Percentiles rank a stretch among this genome's conserved stretches.
Conservation (phyloP, 2,329 filamentous ascomycete genomes). For the Endoconidiophora laricicola region DNA sequence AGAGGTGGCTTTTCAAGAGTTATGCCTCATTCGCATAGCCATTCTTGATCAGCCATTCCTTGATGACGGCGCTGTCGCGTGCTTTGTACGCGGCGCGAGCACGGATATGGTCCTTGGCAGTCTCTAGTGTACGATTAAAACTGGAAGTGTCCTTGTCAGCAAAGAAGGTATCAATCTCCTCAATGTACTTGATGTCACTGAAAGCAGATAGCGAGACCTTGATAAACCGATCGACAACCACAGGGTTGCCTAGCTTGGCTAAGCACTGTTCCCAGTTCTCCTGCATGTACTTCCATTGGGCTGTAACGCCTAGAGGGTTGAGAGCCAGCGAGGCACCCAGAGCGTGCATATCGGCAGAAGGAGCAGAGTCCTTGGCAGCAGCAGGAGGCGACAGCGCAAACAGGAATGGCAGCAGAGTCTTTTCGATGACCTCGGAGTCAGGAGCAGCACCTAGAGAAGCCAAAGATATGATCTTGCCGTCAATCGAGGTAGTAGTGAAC, state of each 20-base stretch:
- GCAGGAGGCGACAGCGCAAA: slow-evolving; percentile 45
- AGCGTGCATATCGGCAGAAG: slow-evolving; percentile 74
- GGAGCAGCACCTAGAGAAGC: slow-evolving; percentile 59
- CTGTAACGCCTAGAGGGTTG: slow-evolving; percentile 55
- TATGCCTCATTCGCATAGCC: slow-evolving; percentile 23
- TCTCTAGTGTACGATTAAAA: slow-evolving; percentile 72
- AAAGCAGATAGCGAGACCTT: slow-evolving; percentile 65
- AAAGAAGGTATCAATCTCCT: slow-evolving; percentile 77
- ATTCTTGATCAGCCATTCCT: slow-evolving; percentile 58
- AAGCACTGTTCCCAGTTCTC: slow-evolving; percentile 63
- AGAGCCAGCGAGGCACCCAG: slow-evolving; percentile 55
- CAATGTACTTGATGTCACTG: slow-evolving; percentile 47
- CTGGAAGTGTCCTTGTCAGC: slow-evolving; percentile 66
- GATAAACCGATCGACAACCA: slow-evolving; percentile 80
- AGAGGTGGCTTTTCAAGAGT: not conserved
- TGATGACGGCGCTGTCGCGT: slow-evolving; percentile 54
- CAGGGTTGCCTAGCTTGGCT: slow-evolving; percentile 61
- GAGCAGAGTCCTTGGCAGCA: slow-evolving; percentile 43
- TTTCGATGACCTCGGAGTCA: slow-evolving; percentile 47
- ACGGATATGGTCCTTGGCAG: slow-evolving; percentile 71
- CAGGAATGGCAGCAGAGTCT: slow-evolving; percentile 58
- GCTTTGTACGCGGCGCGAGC: slow-evolving; percentile 69
- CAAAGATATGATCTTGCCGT: slow-evolving; percentile 78
- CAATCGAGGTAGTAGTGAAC: slow-evolving; percentile 64
- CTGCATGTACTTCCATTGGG: slow-evolving; percentile 77